These are phyloP conservation scores for Magnaporthiopsis incrustans DNA, from an alignment of 2,329 filamentous ascomycete species.

Conservation along the genomic window DNA sequence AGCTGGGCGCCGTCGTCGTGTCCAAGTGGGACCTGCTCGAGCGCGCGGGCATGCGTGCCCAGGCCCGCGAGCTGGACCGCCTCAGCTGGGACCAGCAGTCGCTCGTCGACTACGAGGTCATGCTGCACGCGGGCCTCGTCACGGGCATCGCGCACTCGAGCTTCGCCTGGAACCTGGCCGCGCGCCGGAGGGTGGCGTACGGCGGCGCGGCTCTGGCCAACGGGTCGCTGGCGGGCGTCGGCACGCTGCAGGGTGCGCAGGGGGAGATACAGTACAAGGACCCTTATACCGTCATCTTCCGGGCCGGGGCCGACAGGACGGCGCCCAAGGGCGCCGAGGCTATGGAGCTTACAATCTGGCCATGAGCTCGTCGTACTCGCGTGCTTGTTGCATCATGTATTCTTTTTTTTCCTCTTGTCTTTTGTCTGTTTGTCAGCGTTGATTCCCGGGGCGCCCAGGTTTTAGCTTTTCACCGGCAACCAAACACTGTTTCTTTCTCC, in stretches of 20 bases:
- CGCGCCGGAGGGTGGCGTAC: conserved; percentile 26
- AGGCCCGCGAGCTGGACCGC: conserved; percentile 23
- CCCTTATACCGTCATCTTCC: conserved; percentile 24
- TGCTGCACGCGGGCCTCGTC: conserved; percentile 34
- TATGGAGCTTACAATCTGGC: conserved; percentile 19
- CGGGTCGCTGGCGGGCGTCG: conserved; percentile 2
- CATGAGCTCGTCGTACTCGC: conserved; percentile 12
- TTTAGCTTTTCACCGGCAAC: neutral
- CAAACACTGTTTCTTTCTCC: neutral
- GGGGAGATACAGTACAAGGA: conserved; percentile 23
- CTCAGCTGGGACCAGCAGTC: conserved; percentile 41
- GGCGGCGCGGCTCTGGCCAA: conserved; percentile 11
- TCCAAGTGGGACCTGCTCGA: conserved; percentile 34
- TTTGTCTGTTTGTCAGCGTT: neutral
- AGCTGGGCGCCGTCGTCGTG: conserved; percentile 29
- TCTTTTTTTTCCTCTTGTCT: neutral
- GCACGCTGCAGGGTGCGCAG: neutral
- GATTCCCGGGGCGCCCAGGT: neutral
- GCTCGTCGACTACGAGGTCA: conserved; percentile 42
- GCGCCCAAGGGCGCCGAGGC: conserved; percentile 11
- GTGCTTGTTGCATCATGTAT: neutral
- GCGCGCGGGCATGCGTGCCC: conserved; percentile 16
- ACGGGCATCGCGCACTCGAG: conserved; percentile 34
- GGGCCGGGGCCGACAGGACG: conserved; percentile 9
- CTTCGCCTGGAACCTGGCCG: conserved; percentile 39